Evolutionary conservation across 129 eudicot genomes (phyloP), one percentile per base, ranked within the genome.

Genomic region (Tagetes erecta): DNA sequence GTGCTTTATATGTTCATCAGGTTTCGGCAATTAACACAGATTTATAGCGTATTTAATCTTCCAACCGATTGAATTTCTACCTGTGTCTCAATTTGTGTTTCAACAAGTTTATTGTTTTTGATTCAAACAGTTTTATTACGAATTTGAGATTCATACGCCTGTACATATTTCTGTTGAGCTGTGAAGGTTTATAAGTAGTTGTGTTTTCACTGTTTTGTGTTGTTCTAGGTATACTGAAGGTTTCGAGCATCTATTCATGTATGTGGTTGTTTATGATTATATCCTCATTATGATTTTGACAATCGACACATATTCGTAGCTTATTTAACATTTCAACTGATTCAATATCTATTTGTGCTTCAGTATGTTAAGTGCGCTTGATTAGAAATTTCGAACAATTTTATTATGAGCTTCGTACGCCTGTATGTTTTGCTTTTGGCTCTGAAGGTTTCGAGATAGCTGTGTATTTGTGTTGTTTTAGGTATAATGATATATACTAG

Each of bases 171-270:
- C 51, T 36, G 31, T 64, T 49, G 31, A 20, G 14, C 51, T 36
- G 13, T 5, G 4, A 49, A 41, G 51, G 12, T 60, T 38, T 75
- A 33, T 52, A 75, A 37, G 20, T 75, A 62, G 27, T 6, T 51
- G 55, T 64, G 65, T 30, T 64, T 1, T 20, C 27, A 20, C 27
- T 20, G 27, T 20, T 20, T 49, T 46, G 47, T 73, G 27, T 14
- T 44, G 30, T 60, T 60, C 41, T 11, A 60, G 42, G 36, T 60
- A 3, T 36, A 36, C 41, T 59, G 41, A 10, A 20, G 33, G 6
- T 44, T 76, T 5, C 8, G 11, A 7, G 8, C 31, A 44, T 68
- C 42, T 58, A 6, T n/a, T 77, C 27, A 33, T 76, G 68, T 67
- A 13, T 44, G 59, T 2, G 67, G 8, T 3, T 55, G 8, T 67